Conservation (phyloP, 371 early-diverging fungal genomes). For the Smittium mucronatum region DNA sequence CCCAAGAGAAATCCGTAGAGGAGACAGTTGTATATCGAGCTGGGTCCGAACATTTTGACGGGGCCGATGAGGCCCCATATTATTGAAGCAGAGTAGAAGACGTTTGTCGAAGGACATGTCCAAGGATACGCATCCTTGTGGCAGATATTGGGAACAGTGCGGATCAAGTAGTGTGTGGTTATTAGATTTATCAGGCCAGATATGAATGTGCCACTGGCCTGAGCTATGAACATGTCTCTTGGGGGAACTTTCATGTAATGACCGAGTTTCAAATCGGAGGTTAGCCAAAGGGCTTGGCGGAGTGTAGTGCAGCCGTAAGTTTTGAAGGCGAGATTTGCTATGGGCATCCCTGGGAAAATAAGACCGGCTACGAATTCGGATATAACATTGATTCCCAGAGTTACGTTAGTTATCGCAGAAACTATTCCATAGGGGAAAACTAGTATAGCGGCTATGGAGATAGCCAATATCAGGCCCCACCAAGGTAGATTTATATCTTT, state of each 20-base stretch:
- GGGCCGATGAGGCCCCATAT: constrained; percentile 67
- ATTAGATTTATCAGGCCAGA: constrained; percentile 46
- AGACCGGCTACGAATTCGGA: constrained; percentile 55
- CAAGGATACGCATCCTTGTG: constrained; percentile 39
- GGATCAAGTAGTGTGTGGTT: constrained; percentile 52
- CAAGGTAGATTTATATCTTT: constrained; percentile 39
- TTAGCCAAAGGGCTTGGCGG: constrained; percentile 43
- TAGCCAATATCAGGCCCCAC: constrained; percentile 60
- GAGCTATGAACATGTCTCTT: constrained; percentile 49
- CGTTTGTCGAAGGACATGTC: constrained; percentile 46
- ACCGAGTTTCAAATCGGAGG: constrained; percentile 46
- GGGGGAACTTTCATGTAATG: constrained; percentile 56
- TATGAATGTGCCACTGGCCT: constrained; percentile 43
- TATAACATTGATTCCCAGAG: constrained; percentile 58
- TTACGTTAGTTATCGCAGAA: constrained; percentile 47
- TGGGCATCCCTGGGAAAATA: constrained; percentile 46
- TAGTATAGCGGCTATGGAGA: constrained; percentile 46
- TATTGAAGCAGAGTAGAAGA: constrained; percentile 51
- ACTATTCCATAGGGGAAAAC: constrained; percentile 70
- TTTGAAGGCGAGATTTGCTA: constrained; percentile 47
- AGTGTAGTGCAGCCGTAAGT: constrained; percentile 37
- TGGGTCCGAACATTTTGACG: constrained; percentile 47
- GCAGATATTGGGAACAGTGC: constrained; percentile 42
- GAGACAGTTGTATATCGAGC: constrained; percentile 39
- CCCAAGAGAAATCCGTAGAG: constrained; percentile 52